Evolutionary conservation across 495 filamentous ascomycete species (phyloP).

Genomic region (Hypomontagnella submonticulosa): DNA sequence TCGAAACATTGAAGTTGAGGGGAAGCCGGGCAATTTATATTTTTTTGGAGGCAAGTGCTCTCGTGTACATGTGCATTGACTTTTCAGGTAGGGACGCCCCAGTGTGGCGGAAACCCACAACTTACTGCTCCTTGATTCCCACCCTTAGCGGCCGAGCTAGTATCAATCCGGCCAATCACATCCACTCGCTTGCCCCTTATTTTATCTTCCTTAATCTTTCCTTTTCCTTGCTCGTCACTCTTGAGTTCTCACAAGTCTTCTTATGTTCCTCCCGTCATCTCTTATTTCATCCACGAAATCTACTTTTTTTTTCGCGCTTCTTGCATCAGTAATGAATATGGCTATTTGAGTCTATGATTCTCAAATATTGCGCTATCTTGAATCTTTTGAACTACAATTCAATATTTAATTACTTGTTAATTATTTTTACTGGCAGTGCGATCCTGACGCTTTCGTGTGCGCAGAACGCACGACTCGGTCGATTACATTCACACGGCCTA

Average conservation of each 20-base stretch:
- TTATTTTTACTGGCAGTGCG: neutral
- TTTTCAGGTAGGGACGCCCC: slow-evolving; percentile 45
- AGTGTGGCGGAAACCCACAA: slow-evolving; percentile 49
- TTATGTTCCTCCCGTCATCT: slow-evolving; percentile 40
- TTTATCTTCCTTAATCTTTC: slow-evolving; percentile 43
- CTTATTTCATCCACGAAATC: slow-evolving; percentile 27
- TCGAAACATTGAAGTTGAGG: slow-evolving; percentile 57
- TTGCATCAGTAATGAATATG: neutral
- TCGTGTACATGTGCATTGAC: slow-evolving; percentile 45
- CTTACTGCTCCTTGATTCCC: slow-evolving; percentile 43
- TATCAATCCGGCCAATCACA: slow-evolving; percentile 57
- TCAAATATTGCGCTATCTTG: no score
- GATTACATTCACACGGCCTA: slow-evolving; percentile 35
- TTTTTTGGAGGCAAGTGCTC: slow-evolving; percentile 50
- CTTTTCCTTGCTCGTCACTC: slow-evolving; percentile 46
- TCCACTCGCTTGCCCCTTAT: slow-evolving; percentile 47
- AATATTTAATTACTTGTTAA: no score
- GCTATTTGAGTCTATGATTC: neutral
- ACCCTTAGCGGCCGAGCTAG: slow-evolving; percentile 56
- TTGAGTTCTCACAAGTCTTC: slow-evolving; percentile 46
- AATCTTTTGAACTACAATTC: no score
- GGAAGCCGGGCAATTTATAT: slow-evolving; percentile 61
- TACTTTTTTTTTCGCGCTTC: slow-evolving; percentile 2
- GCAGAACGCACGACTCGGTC: slow-evolving; percentile 48
- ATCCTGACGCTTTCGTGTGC: slow-evolving; percentile 6